A percentile compares a stretch with the other conserved stretches of the same genome.
phyloP scores from a whole-genome alignment of 1,284 basidiomycete species.

The Sanguinoderma infundibulare region DNA sequence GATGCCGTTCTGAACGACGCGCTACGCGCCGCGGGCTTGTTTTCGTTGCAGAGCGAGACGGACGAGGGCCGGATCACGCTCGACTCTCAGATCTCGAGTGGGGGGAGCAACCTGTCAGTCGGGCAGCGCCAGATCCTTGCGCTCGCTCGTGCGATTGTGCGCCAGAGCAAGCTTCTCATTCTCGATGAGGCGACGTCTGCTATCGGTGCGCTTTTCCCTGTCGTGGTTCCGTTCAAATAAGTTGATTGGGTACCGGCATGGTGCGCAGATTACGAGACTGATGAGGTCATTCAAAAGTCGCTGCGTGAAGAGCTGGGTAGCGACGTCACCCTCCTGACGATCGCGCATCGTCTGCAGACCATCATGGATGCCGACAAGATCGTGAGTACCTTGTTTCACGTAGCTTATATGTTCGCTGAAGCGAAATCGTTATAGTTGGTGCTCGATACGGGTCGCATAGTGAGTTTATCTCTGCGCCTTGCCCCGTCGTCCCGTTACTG shows the following conservation, averaged over 20 bases:
- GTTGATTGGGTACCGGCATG: background rate
- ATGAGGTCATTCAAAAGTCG: slow-evolving; percentile 42
- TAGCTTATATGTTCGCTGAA: background rate
- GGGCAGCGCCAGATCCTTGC: slow-evolving; percentile 47
- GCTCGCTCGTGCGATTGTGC: slow-evolving; percentile 39
- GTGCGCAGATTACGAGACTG: slow-evolving; percentile 27
- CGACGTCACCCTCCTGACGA: slow-evolving; percentile 61
- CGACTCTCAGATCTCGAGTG: slow-evolving; percentile 38
- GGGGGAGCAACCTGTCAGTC: slow-evolving; percentile 43
- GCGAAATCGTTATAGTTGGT: slow-evolving; percentile 33
- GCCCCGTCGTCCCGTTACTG: background rate
- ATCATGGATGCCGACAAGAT: slow-evolving; percentile 56
- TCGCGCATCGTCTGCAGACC: slow-evolving; percentile 71
- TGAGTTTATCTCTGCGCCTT: slow-evolving; percentile 10
- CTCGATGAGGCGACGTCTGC: slow-evolving; percentile 55
- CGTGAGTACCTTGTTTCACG: slow-evolving; percentile 4
- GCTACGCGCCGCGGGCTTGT: slow-evolving; percentile 36
- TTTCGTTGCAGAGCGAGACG: slow-evolving; percentile 33
- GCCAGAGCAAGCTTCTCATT: slow-evolving; percentile 39
- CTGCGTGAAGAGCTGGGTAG: slow-evolving; percentile 52
- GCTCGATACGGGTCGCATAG: slow-evolving; percentile 38
- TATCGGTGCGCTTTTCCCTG: slow-evolving; percentile 40
- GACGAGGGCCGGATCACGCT: slow-evolving; percentile 37
- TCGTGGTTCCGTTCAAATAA: background rate
- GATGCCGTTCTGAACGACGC: slow-evolving; percentile 44